Percentiles rank a stretch among this genome's conserved stretches.
Conservation (phyloP, 1,284 basidiomycete genomes). For the Sutorius eximius region DNA sequence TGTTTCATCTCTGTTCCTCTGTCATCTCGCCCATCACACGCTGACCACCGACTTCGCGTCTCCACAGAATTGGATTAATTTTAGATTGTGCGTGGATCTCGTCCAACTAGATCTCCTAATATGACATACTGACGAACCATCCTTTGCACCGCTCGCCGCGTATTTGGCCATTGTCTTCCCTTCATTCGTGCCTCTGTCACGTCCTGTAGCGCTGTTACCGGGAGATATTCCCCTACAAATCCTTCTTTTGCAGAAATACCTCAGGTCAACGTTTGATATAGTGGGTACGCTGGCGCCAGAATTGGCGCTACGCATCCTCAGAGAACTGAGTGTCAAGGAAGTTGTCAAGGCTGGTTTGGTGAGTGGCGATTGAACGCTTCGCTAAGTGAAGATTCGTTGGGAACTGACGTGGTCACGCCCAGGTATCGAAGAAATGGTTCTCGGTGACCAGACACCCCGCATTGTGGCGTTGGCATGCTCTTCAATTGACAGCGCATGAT, state of each 20-base stretch:
- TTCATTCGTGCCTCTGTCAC: background rate
- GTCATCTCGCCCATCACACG: background rate
- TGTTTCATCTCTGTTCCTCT: background rate
- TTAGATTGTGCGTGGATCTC: constrained; percentile 47
- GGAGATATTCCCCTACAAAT: constrained; percentile 79
- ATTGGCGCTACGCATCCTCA: constrained; percentile 66
- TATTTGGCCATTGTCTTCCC: background rate
- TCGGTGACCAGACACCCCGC: constrained; percentile 66
- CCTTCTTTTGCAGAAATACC: constrained; percentile 78
- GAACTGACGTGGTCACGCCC: constrained; percentile 13
- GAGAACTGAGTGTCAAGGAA: constrained; percentile 62
- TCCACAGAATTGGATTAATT: constrained; percentile 55
- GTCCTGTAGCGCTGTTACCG: constrained; percentile 58
- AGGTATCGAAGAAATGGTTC: constrained; percentile 80
- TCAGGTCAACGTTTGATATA: constrained; percentile 78
- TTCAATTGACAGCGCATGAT: constrained; percentile 73
- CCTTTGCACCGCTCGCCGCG: background rate
- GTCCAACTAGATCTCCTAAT: background rate
- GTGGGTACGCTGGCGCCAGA: constrained; percentile 71
- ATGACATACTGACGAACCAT: constrained; percentile 3
- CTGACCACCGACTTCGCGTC: constrained; percentile 9
- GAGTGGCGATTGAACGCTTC: constrained; percentile 17
- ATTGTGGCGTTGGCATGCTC: constrained; percentile 77
- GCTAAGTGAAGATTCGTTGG: constrained; percentile 1
- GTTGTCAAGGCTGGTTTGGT: constrained; percentile 60